A percentile compares a stretch with the other conserved stretches of the same genome.
Conservation (phyloP, 2,329 filamentous ascomycete genomes). For the Penicillium corylophilum region DNA sequence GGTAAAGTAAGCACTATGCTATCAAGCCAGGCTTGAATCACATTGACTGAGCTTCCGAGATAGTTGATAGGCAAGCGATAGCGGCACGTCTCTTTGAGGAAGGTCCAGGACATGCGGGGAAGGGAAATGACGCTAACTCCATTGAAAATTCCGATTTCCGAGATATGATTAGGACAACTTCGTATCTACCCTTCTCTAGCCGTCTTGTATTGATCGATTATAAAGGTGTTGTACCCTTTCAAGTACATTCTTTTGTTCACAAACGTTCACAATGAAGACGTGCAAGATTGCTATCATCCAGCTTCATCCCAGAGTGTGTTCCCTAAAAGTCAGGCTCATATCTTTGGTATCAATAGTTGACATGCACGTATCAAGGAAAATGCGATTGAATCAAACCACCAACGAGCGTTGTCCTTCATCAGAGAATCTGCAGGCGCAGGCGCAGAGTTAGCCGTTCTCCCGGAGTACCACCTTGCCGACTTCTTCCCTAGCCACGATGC, state of each 20-base stretch:
- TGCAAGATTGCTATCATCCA: background rate
- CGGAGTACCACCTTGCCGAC: conserved; percentile 56
- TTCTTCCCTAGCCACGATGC: conserved; percentile 50
- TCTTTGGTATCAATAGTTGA: background rate
- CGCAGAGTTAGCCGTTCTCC: conserved; percentile 57
- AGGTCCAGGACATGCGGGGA: background rate
- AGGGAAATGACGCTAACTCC: background rate
- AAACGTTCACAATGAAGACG: background rate
- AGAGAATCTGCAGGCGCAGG: conserved; percentile 45
- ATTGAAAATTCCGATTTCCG: background rate
- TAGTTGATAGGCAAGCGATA: background rate
- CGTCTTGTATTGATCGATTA: background rate
- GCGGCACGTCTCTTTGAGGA: background rate
- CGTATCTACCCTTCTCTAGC: background rate
- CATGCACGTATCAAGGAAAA: background rate
- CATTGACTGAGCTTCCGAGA: background rate
- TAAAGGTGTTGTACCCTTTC: background rate
- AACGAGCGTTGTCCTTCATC: conserved; percentile 41
- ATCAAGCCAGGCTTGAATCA: background rate
- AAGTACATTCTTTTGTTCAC: background rate
- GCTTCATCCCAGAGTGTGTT: background rate
- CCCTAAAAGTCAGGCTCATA: background rate
- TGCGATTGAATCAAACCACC: conserved; percentile 9
- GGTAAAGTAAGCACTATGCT: background rate
- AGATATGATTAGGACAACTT: background rate